Percentiles rank a stretch among this genome's conserved stretches.
phyloP scores from a whole-genome alignment of 179 eudicot species.

The Camellia oleifera region DNA sequence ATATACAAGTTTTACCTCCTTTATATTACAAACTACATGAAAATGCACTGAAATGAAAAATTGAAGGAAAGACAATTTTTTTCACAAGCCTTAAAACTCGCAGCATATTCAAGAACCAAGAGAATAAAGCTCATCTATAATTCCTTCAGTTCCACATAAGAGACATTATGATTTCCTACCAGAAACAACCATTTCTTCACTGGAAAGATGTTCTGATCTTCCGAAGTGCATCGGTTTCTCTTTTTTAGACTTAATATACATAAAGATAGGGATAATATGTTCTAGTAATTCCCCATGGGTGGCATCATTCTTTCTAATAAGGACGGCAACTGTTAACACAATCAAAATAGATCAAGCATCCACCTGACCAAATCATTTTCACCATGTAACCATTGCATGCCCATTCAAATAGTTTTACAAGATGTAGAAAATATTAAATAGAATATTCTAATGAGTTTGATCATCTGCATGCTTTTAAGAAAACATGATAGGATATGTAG shows the following conservation, averaged over 20 bases:
- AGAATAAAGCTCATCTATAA: neutral
- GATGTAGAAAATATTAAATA: neutral
- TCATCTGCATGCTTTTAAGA: neutral
- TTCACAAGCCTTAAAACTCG: neutral
- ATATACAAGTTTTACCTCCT: neutral
- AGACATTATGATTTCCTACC: neutral
- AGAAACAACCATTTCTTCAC: neutral
- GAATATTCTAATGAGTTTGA: slow-evolving; percentile 4
- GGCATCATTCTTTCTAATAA: neutral
- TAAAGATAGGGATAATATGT: neutral
- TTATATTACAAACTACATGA: neutral
- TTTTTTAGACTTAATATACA: neutral
- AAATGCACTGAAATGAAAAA: neutral
- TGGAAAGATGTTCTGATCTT: neutral
- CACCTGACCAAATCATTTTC: slow-evolving; percentile 6
- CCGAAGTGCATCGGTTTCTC: neutral
- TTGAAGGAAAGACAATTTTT: neutral
- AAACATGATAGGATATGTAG: neutral
- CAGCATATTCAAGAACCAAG: neutral
- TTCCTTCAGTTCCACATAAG: neutral
- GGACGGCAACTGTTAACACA: neutral
- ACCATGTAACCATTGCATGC: slow-evolving; percentile 1
- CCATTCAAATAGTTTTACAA: neutral
- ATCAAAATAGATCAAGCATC: neutral
- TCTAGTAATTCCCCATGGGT: neutral